Percentiles rank a stretch among this genome's conserved stretches.
Conservation (phyloP, 495 filamentous ascomycete genomes). For the Astrocystis sublimbata region DNA sequence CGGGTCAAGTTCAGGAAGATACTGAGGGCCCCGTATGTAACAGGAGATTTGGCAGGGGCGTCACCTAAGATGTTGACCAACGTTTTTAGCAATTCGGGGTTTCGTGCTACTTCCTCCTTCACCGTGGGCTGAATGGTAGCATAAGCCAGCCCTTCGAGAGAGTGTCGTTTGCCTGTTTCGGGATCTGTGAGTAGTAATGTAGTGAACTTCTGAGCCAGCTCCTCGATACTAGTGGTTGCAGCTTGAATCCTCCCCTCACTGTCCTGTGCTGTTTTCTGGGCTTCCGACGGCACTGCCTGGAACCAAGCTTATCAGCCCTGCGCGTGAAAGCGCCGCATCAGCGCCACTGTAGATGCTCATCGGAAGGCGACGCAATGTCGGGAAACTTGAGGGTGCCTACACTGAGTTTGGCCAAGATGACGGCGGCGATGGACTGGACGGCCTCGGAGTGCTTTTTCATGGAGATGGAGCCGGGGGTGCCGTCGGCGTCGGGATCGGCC, state of each 20-base stretch:
- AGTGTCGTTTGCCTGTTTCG: constrained; percentile 58
- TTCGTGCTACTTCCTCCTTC: constrained; percentile 73
- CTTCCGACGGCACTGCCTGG: constrained; percentile 50
- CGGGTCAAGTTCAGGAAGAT: constrained; percentile 78
- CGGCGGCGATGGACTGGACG: constrained; percentile 69
- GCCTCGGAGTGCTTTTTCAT: constrained; percentile 52
- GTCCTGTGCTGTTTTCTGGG: constrained; percentile 43
- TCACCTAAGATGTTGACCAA: constrained; percentile 66
- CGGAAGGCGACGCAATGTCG: constrained; percentile 4
- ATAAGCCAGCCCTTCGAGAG: constrained; percentile 92
- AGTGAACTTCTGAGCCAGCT: constrained; percentile 77
- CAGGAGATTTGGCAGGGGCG: constrained; percentile 61
- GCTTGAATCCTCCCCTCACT: constrained; percentile 44
- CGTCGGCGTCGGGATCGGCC: constrained; percentile 37
- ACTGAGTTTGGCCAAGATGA: constrained; percentile 77
- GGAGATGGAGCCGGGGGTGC: constrained; percentile 44
- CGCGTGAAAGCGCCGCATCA: constrained; percentile 19
- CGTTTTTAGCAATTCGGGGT: constrained; percentile 63
- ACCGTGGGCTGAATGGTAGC: constrained; percentile 78
- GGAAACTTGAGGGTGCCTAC: constrained; percentile 46
- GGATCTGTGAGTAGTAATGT: constrained; percentile 66
- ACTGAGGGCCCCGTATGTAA: constrained; percentile 82
- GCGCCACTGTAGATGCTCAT: constrained; percentile 27
- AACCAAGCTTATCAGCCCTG: constrained; percentile 49
- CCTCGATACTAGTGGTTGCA: constrained; percentile 60